These are phyloP conservation scores for Articulospora tetracladia DNA, from an alignment of 495 filamentous ascomycete species.

Conservation along the genomic window DNA sequence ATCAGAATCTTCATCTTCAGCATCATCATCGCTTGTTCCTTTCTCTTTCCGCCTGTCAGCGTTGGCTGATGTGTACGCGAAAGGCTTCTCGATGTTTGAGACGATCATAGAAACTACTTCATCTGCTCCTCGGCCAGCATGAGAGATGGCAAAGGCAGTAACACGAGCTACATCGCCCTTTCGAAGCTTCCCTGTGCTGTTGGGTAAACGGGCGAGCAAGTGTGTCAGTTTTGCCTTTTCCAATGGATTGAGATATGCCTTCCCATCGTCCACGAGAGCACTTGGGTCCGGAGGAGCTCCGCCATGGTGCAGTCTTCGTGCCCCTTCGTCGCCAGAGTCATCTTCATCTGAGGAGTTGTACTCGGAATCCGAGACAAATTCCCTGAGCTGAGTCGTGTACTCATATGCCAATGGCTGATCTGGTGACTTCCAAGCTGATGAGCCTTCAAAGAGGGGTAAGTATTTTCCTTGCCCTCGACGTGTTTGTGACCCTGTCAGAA, in stretches of 20 bases:
- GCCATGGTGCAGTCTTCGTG: conserved; percentile 47
- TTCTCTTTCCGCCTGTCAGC: conserved; percentile 37
- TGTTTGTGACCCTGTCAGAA: conserved; percentile 56
- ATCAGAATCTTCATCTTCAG: conserved; percentile 48
- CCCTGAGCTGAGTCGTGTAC: conserved; percentile 65
- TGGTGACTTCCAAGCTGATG: conserved; percentile 67
- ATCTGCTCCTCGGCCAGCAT: conserved; percentile 71
- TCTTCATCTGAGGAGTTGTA: conserved; percentile 89
- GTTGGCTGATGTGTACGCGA: conserved; percentile 59
- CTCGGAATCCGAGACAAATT: conserved; percentile 77
- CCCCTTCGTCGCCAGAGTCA: conserved; percentile 67
- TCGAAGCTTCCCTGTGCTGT: conserved; percentile 65
- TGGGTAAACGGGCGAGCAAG: conserved; percentile 76
- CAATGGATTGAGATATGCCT: conserved; percentile 76
- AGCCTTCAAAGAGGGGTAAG: conserved; percentile 64
- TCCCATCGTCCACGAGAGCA: conserved; percentile 48
- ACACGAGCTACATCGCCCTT: conserved; percentile 85
- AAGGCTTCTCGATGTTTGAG: conserved; percentile 70
- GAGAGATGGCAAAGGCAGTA: conserved; percentile 84
- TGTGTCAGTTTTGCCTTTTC: conserved; percentile 80
- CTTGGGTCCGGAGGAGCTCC: conserved; percentile 44
- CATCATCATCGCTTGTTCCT: conserved; percentile 35
- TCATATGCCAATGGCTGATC: conserved; percentile 66
- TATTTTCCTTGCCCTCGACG: conserved; percentile 37
- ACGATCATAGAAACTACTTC: conserved; percentile 89